These are phyloP conservation scores for Orbilia javanica DNA, from an alignment of 2,329 filamentous ascomycete genomes.

Conservation along the genomic window DNA sequence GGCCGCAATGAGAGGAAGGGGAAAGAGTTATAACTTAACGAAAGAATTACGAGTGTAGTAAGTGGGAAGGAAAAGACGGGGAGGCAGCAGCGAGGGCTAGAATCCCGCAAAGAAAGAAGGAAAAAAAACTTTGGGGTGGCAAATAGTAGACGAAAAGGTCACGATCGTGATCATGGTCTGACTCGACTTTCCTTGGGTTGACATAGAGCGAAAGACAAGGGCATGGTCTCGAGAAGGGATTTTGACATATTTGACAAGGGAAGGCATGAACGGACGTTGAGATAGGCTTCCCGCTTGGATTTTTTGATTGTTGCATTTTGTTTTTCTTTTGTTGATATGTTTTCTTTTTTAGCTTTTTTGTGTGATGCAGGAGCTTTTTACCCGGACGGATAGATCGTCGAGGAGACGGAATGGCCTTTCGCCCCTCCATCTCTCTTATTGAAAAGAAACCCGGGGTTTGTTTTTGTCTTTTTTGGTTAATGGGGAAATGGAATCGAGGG, in stretches of 20 bases:
- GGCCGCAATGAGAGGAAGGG: background rate
- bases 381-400: conserved; percentile 43
- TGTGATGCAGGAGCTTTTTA: conserved; percentile 44
- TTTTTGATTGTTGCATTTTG: conserved; percentile 12
- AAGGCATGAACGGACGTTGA: conserved; percentile 45
- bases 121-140: conserved; percentile 17
- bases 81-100: conserved; percentile 34
- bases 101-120: background rate
- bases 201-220: conserved; percentile 13
- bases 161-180: conserved; percentile 49
- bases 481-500: conserved; percentile 30
- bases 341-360: conserved; percentile 16
- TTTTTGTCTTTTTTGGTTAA: background rate
- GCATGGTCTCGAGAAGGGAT: conserved; percentile 17
- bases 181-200: conserved; percentile 47
- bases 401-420: conserved; percentile 4
- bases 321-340: conserved; percentile 9
- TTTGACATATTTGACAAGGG: conserved; percentile 31
- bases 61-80: conserved; percentile 17
- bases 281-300: conserved; percentile 52
- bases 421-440: background rate
- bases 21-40: conserved; percentile 1
- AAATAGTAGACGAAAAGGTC: conserved; percentile 20
- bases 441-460: background rate
- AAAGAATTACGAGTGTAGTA: background rate